Percentiles rank a stretch among this genome's conserved stretches.
phyloP scores from a whole-genome alignment of 1,284 basidiomycete species.

The Puccinia horiana region DNA sequence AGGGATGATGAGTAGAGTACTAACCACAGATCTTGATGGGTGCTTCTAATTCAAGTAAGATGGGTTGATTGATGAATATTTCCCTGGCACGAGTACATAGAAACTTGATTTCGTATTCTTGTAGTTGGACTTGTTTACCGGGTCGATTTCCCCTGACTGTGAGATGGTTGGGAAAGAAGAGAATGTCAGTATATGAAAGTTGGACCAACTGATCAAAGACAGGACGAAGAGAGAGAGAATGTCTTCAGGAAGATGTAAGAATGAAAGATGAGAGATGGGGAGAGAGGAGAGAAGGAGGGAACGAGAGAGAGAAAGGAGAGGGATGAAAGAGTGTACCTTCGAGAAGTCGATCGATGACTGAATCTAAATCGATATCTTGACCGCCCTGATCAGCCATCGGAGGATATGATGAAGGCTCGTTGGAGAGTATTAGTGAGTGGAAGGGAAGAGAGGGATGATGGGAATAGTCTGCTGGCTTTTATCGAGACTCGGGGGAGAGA shows the following conservation, averaged over 20 bases:
- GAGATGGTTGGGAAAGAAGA: not conserved
- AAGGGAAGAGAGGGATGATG: not conserved
- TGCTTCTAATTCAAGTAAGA: conserved; percentile 87
- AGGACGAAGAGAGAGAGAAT: not conserved
- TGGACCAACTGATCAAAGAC: not conserved
- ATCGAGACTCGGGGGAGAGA: not conserved
- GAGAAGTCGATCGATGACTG: conserved; percentile 91
- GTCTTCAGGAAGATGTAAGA: not conserved
- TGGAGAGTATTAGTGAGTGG: not conserved
- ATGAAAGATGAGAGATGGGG: not conserved
- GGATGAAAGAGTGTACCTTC: conserved; percentile 70
- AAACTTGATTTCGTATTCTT: conserved; percentile 95
- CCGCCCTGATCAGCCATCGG: conserved; percentile 51
- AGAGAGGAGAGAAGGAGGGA: not conserved
- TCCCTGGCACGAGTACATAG: conserved; percentile 91
- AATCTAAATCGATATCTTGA: conserved; percentile 89
- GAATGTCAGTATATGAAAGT: not conserved
- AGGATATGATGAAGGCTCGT: conserved; percentile 1
- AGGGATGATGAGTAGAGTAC: conserved; percentile 59
- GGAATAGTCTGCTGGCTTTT: not conserved
- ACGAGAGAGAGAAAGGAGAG: conserved; percentile 4
- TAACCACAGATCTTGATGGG: conserved; percentile 95
- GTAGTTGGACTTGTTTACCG: conserved; percentile 87
- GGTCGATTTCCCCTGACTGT: conserved; percentile 90
- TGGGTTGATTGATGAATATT: conserved; percentile 94